Evolutionary conservation across 768 basidiomycete genomes (phyloP).

Genomic region (Trametopsis cervina): DNA sequence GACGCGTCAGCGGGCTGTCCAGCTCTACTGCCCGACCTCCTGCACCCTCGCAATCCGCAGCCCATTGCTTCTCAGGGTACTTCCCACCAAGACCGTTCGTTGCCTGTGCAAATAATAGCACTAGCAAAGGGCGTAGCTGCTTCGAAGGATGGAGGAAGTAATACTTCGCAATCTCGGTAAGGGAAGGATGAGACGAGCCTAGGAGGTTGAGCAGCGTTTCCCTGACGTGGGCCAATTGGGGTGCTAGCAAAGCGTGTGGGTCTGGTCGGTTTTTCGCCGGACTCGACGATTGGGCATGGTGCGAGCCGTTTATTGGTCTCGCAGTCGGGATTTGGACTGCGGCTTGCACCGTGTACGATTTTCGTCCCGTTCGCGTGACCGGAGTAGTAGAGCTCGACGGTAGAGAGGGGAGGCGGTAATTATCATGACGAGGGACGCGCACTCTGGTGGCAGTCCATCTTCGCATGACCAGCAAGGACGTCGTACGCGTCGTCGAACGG

Average conservation of each 20-base stretch:
- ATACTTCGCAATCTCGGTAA: conserved; percentile 84
- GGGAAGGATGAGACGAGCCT: conserved; percentile 82
- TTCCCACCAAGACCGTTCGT: conserved; percentile 80
- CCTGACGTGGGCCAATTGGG: conserved; percentile 68
- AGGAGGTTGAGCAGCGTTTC: conserved; percentile 69
- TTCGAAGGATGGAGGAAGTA: conserved; percentile 89
- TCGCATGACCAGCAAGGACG: conserved; percentile 27
- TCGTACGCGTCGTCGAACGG: conserved; percentile 10
- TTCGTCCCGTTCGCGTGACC: conserved; percentile 18
- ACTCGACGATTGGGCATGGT: no score
- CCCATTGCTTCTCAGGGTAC: conserved; percentile 57
- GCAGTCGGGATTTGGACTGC: conserved; percentile 2
- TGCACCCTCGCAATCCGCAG: conserved; percentile 49
- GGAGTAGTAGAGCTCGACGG: conserved; percentile 13
- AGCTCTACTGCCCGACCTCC: conserved; percentile 52
- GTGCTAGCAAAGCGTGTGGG: conserved; percentile 62
- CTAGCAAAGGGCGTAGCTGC: conserved; percentile 83
- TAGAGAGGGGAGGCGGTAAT: not conserved
- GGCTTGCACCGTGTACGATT: conserved; percentile 19
- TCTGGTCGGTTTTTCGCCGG: conserved; percentile 36
- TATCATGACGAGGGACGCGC: conserved; percentile 14
- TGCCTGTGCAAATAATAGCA: conserved; percentile 85
- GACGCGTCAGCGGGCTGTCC: conserved; percentile 70
- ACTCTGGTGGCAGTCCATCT: conserved; percentile 21
- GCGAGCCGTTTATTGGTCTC: no score